phyloP scores from a whole-genome alignment of 345 rosid genomes.

The Linum lewisii region DNA sequence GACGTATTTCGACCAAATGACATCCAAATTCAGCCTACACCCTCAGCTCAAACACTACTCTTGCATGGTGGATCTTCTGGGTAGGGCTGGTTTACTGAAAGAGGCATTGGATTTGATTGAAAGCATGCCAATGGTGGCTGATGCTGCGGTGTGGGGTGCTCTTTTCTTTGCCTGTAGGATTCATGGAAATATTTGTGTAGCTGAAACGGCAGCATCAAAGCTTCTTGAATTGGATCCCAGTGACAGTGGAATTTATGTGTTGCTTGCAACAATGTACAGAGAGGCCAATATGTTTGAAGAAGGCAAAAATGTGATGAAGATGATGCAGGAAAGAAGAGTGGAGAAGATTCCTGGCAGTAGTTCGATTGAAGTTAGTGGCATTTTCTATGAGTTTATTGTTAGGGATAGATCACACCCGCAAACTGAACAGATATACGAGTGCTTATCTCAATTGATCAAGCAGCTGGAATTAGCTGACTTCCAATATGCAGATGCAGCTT shows the following conservation, averaged over 20 bases:
- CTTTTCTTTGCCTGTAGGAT: slow-evolving; percentile 67
- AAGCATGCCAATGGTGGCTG: slow-evolving; percentile 65
- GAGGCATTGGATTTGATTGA: slow-evolving; percentile 65
- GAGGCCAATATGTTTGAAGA: slow-evolving; percentile 74
- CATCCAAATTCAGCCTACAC: slow-evolving; percentile 36
- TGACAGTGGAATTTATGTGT: slow-evolving; percentile 76
- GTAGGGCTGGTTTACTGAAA: slow-evolving; percentile 67
- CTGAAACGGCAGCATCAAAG: slow-evolving; percentile 63
- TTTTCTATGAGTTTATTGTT: slow-evolving; percentile 52
- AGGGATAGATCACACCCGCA: slow-evolving; percentile 59
- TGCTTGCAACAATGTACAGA: slow-evolving; percentile 60
- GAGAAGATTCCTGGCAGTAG: slow-evolving; percentile 83
- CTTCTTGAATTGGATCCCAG: slow-evolving; percentile 70
- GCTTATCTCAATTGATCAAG: slow-evolving; percentile 39
- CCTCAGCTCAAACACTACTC: slow-evolving; percentile 77
- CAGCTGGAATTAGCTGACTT: slow-evolving; percentile 26
- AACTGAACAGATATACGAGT: slow-evolving; percentile 38
- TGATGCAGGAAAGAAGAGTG: slow-evolving; percentile 62
- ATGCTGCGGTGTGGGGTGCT: slow-evolving; percentile 77
- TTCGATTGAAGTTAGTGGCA: slow-evolving; percentile 56
- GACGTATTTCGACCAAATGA: slow-evolving; percentile 56
- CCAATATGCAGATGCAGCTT: neutral
- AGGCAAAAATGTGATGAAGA: slow-evolving; percentile 46
- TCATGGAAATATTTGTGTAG: slow-evolving; percentile 51
- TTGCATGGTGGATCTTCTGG: slow-evolving; percentile 81